phyloP scores from a whole-genome alignment of 202 grass and related monocot species.

The Musa balbisiana region DNA sequence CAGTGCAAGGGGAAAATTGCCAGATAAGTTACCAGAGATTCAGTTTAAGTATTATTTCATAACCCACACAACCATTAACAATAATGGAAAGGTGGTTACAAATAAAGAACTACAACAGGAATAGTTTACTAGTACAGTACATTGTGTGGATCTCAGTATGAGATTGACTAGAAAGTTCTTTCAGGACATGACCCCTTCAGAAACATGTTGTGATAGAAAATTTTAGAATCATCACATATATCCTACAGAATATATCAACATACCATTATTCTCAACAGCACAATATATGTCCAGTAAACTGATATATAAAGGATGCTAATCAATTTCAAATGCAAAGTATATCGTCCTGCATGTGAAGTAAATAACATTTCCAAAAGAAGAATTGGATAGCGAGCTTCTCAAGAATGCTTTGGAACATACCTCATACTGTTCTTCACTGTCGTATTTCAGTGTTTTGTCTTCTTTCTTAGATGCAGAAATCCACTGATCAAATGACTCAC shows the following conservation, averaged over 20 bases:
- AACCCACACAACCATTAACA: too few species aligned
- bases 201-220: not conserved
- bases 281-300: too few species aligned
- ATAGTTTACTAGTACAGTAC: not conserved
- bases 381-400: too few species aligned
- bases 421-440: conserved; percentile 62
- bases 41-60: too few species aligned
- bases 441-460: conserved; percentile 63
- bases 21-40: too few species aligned
- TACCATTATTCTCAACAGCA: too few species aligned
- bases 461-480: conserved; percentile 60
- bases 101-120: not conserved
- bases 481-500: conserved; percentile 46
- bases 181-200: not conserved
- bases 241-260: too few species aligned
- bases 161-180: not conserved
- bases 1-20: too few species aligned
- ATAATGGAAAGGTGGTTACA: not conserved
- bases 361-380: too few species aligned
- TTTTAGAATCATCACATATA: not conserved
- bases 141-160: not conserved
- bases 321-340: not conserved
- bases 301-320: not conserved
- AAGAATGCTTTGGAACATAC: conserved; percentile 21
- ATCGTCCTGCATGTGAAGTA: not conserved